phyloP scores from a whole-genome alignment of 208 protist genomes.

The Vickermania ingenoplastis region DNA sequence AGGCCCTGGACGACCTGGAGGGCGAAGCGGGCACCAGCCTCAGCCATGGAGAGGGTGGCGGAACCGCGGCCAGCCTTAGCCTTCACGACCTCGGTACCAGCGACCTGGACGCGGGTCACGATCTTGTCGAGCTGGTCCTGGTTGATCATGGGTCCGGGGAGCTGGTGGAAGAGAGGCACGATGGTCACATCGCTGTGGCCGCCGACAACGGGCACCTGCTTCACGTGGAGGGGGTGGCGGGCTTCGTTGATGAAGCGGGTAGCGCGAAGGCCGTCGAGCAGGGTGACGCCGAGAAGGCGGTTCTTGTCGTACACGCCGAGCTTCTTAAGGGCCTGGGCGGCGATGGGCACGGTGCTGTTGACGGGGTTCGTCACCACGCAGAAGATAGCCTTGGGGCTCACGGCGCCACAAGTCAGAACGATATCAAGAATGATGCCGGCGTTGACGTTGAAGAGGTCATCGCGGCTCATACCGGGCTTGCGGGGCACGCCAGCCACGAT shows the following conservation, averaged over 20 bases:
- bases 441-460: slow-evolving; percentile 96
- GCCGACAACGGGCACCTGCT: slow-evolving; percentile 86
- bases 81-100: slow-evolving; percentile 93
- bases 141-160: slow-evolving; percentile 41
- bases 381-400: slow-evolving; percentile 87
- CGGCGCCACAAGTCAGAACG: slow-evolving; percentile 66
- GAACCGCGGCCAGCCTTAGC: slow-evolving; percentile 93
- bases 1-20: slow-evolving; percentile 63
- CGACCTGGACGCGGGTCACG: slow-evolving; percentile 87
- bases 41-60: slow-evolving; percentile 96
- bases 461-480: slow-evolving; percentile 95
- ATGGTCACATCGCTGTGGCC: slow-evolving; percentile 94
- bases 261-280: slow-evolving; percentile 89
- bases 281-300: slow-evolving; percentile 87
- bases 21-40: slow-evolving; percentile 76
- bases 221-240: slow-evolving; percentile 28
- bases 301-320: slow-evolving; percentile 83
- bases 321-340: slow-evolving; percentile 87
- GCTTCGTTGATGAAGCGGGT: slow-evolving; percentile 88
- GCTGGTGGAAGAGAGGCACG: slow-evolving; percentile 86
- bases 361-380: slow-evolving; percentile 95
- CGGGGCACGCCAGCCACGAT: slow-evolving; percentile 93
- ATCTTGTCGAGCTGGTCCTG: slow-evolving; percentile 57
- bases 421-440: slow-evolving; percentile 89
- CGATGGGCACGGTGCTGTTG: slow-evolving; percentile 95